Percentiles rank a stretch among this genome's conserved stretches.
Evolutionary conservation across 768 basidiomycete genomes (phyloP).

Genomic region (Auricularia auricula-judae): DNA sequence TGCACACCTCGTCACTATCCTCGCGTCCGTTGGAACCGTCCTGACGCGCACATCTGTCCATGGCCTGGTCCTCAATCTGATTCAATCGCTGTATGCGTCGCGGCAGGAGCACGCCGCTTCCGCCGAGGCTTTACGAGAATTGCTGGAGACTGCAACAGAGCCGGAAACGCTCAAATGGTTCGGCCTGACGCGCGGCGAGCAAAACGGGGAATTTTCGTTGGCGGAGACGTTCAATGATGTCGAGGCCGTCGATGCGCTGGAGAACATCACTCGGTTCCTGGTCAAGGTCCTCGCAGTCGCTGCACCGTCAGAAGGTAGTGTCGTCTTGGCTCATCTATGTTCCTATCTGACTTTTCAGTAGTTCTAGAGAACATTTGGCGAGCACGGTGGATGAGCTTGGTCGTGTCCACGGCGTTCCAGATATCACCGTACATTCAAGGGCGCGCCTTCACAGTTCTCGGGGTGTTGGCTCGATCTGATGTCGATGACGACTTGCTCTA

Average conservation of each 20-base stretch:
- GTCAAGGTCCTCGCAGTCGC: constrained; percentile 3
- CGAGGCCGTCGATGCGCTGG: constrained; percentile 51
- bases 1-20: constrained; percentile 67
- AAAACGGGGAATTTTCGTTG: constrained; percentile 57
- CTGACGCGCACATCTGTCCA: constrained; percentile 72
- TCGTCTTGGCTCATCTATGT: no score
- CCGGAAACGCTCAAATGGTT: constrained; percentile 56
- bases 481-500: constrained; percentile 91
- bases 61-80: constrained; percentile 68
- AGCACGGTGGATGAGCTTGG: constrained; percentile 86
- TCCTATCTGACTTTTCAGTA: constrained; percentile 15
- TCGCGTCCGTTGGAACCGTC: constrained; percentile 62
- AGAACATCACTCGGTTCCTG: constrained; percentile 53
- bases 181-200: constrained; percentile 52
- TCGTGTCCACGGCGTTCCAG: constrained; percentile 84
- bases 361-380: constrained; percentile 82
- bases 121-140: constrained; percentile 42
- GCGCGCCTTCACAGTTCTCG: constrained; percentile 75
- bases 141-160: constrained; percentile 51
- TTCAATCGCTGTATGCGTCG: constrained; percentile 62
- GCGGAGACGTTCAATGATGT: constrained; percentile 43
- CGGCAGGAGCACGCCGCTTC: constrained; percentile 46
- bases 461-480: constrained; percentile 69
- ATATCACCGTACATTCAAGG: constrained; percentile 80
- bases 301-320: not conserved